Evolutionary conservation across 495 filamentous ascomycete genomes (phyloP).

Genomic region (Alectoria sarmentosa): DNA sequence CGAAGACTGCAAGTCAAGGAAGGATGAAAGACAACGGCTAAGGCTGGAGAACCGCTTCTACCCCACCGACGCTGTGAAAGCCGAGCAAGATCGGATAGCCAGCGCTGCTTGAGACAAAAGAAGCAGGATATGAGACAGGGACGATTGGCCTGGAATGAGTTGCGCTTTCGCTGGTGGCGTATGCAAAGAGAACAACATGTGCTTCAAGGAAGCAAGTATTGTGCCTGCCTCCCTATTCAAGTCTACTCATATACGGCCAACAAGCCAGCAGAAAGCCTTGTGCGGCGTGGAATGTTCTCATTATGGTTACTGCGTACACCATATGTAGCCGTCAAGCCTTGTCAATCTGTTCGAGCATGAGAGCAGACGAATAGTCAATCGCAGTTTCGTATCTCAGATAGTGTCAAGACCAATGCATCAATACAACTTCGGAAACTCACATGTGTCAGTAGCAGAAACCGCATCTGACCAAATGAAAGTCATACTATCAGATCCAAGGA

Average conservation of each 20-base stretch:
- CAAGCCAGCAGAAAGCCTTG: background rate
- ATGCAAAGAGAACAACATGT: background rate
- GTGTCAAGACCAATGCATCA: background rate
- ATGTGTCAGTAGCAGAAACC: background rate
- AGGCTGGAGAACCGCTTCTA: background rate
- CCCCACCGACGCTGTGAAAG: background rate
- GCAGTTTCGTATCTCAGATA: background rate
- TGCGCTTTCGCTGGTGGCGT: background rate
- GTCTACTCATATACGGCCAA: background rate
- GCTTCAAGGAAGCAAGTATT: background rate
- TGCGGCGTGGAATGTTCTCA: background rate
- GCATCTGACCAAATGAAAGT: no score
- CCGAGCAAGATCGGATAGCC: background rate
- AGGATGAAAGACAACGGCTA: background rate
- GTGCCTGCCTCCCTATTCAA: background rate
- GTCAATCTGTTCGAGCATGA: background rate
- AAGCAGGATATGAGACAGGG: background rate
- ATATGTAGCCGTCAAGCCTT: background rate
- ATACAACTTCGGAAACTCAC: background rate
- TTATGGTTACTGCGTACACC: background rate
- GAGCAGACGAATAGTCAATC: background rate
- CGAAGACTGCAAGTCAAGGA: background rate
- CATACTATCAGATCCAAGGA: no score
- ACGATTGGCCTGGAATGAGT: background rate
- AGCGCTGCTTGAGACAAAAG: background rate